Evolutionary conservation across 2,329 filamentous ascomycete species (phyloP), one percentile per base, ranked within the genome.

Genomic region (Apiospora sp.): DNA sequence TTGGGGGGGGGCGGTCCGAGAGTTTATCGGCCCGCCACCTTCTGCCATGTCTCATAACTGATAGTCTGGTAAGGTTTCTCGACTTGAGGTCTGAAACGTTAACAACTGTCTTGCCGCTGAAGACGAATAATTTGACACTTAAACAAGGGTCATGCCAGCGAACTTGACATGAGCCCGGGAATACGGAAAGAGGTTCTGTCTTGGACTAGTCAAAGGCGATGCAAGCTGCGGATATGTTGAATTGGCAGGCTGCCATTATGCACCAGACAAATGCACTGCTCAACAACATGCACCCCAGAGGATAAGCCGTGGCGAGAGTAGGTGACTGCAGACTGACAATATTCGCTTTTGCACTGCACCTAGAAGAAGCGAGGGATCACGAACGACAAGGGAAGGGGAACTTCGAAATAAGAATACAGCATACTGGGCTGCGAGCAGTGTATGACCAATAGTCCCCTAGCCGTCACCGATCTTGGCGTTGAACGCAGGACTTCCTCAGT

Each of bases 131-230:
- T 64, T 41, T 64, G 58, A 14, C 58, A 64, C 58, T 34, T 14
- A 64, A 19, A n/a, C 58, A 64, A 64, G 34, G 30, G 58, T 64
- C 34, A 64, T 64, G 58, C 58, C 34, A 64, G 34, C 19, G n/a
- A 19, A 24, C 4, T 24, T 64, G 58, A 24, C 58, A 41, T 13
- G 19, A 64, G n/a, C 54, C 54, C 16, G 10, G 54, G 19, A 37
- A 34, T 34, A 61, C 16, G 30, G 54, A 12, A 22, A 16, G 27
- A 22, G 10, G 4, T 27, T 37, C 10, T 37, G 6, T 30, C 19
- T 61, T 24, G 5, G 16, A 27, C 24, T 12, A 12, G 12, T 16
- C 10, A 30, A n/a, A n/a, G 16, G 51, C 4, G 51, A 58, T 34
- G 51, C 27, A 58, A 34, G 30, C 30, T 1, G 51, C 51, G 16